Evolutionary conservation across 768 basidiomycete species (phyloP).

Genomic region (Suillus subaureus): DNA sequence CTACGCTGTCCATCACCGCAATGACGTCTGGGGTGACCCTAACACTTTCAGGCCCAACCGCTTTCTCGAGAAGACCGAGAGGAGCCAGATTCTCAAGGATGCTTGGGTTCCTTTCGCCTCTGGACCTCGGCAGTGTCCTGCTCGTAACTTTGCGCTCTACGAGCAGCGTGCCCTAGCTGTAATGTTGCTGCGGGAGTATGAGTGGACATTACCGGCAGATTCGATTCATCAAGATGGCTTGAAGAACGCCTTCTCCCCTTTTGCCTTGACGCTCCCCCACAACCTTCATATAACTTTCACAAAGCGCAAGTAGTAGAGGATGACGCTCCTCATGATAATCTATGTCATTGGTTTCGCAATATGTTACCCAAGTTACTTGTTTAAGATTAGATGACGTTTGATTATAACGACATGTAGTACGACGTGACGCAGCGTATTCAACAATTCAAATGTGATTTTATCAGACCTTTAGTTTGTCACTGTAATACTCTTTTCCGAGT

Average conservation of each 20-base stretch:
- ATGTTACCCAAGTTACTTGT: too few species aligned
- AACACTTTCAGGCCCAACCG: constrained; percentile 35
- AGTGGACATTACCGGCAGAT: constrained; percentile 35
- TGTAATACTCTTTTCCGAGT: too few species aligned
- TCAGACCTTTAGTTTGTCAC: neutral
- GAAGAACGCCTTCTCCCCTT: constrained; percentile 38
- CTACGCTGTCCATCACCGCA: constrained; percentile 34
- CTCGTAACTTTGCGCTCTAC: constrained; percentile 29
- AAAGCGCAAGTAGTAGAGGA: constrained; percentile 9
- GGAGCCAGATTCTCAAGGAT: constrained; percentile 1
- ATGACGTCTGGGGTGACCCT: constrained; percentile 31
- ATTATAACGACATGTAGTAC: neutral
- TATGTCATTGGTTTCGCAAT: neutral
- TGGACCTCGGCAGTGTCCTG: constrained; percentile 38
- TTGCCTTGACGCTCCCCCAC: constrained; percentile 37
- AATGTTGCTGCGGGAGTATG: constrained; percentile 37
- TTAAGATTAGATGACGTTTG: neutral
- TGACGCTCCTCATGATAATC: neutral
- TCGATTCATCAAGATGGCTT: constrained; percentile 28
- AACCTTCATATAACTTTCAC: constrained; percentile 34
- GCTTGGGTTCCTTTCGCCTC: constrained; percentile 34
- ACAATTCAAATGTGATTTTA: neutral
- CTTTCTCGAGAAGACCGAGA: constrained; percentile 21
- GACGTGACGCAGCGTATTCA: too few species aligned
- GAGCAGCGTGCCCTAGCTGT: constrained; percentile 37